phyloP scores from a whole-genome alignment of 352 stramenopile species.

The Phytophthora vignae region DNA sequence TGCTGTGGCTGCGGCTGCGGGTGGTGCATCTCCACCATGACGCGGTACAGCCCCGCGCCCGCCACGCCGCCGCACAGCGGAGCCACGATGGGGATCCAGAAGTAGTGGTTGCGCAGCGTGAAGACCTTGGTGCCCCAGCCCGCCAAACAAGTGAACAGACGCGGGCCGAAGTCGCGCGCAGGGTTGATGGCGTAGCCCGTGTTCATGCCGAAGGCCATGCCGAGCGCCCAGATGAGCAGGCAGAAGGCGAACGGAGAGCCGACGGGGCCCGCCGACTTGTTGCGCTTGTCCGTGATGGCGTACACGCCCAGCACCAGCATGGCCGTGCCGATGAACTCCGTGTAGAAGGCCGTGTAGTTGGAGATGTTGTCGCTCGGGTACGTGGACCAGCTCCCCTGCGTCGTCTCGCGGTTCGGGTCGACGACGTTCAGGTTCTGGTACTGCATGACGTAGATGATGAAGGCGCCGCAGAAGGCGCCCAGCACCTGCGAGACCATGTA shows the following conservation, averaged over 20 bases:
- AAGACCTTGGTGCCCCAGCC: slow-evolving; percentile 5
- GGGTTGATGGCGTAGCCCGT: slow-evolving; percentile 62
- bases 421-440: slow-evolving; percentile 50
- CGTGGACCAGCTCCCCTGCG: slow-evolving; percentile 47
- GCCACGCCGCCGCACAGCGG: background rate
- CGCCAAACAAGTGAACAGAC: slow-evolving; percentile 34
- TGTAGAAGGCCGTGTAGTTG: slow-evolving; percentile 59
- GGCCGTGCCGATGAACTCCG: slow-evolving; percentile 59
- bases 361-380: slow-evolving; percentile 52
- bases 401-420: slow-evolving; percentile 53
- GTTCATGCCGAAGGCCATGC: slow-evolving; percentile 54
- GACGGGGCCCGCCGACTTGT: slow-evolving; percentile 40
- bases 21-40: background rate
- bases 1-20: background rate
- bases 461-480: slow-evolving; percentile 45
- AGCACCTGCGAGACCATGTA: slow-evolving; percentile 57
- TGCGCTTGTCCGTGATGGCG: slow-evolving; percentile 55
- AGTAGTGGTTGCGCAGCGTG: background rate
- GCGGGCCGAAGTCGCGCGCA: slow-evolving; percentile 45
- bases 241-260: slow-evolving; percentile 43
- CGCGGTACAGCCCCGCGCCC: background rate
- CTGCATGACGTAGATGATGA: slow-evolving; percentile 55
- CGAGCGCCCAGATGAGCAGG: slow-evolving; percentile 55
- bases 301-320: slow-evolving; percentile 59
- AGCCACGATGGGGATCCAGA: background rate